These are phyloP conservation scores for Blastomyces percursus DNA, from an alignment of 2,329 filamentous ascomycete species.

Conservation along the genomic window DNA sequence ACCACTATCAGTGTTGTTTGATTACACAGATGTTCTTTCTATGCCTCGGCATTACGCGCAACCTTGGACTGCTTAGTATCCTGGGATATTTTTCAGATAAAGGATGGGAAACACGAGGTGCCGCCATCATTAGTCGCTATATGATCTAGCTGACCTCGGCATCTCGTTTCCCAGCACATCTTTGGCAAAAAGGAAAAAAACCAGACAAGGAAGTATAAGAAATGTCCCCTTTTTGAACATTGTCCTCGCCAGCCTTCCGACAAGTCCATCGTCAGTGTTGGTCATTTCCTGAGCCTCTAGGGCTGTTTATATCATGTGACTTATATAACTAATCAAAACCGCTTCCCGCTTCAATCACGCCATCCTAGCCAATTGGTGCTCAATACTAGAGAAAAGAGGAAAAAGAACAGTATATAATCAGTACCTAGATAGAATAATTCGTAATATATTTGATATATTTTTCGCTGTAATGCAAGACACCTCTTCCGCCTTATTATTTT, in stretches of 20 bases:
- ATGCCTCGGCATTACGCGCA: background rate
- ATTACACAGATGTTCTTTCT: background rate
- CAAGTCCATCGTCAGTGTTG: too few relatives aligned
- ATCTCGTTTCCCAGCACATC: background rate
- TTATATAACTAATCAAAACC: background rate
- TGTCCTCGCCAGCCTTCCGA: too few relatives aligned
- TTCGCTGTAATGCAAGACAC: background rate
- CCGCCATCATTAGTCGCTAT: background rate
- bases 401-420: background rate
- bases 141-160: background rate
- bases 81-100: background rate
- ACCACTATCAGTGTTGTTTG: background rate
- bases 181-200: background rate
- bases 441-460: background rate
- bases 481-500: background rate
- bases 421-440: background rate
- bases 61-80: background rate
- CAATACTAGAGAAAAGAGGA: background rate
- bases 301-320: background rate
- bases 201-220: too few relatives aligned
- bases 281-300: too few relatives aligned
- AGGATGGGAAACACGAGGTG: background rate
- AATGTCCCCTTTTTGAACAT: too few relatives aligned
- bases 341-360: background rate
- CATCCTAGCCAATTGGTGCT: background rate